Conservation (phyloP, 257 asterid genomes). For the Solanum acaule region DNA sequence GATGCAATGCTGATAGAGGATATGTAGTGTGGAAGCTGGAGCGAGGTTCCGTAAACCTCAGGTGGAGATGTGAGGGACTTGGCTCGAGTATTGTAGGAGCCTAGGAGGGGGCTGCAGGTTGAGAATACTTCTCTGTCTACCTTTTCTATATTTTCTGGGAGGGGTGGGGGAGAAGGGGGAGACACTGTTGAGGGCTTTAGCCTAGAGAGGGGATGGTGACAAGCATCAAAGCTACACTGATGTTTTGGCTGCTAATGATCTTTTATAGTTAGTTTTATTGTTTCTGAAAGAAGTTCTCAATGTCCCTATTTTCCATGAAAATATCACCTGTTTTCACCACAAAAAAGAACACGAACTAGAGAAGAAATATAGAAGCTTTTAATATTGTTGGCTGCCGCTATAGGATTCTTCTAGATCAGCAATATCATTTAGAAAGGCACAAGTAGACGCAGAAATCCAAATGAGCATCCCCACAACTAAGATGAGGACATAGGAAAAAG, state of each 20-base stretch:
- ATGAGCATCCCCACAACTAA: neutral
- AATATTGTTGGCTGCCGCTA: neutral
- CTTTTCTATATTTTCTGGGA: neutral
- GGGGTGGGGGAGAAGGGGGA: neutral
- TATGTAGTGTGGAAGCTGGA: too few species aligned
- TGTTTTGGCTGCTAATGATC: neutral
- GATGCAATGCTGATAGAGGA: too few species aligned
- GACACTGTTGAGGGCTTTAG: neutral
- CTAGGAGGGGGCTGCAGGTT: neutral
- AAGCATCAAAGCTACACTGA: neutral
- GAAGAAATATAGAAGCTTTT: neutral
- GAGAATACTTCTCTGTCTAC: neutral
- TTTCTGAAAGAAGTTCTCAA: neutral
- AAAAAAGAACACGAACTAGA: neutral
- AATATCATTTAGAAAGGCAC: neutral
- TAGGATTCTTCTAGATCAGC: neutral
- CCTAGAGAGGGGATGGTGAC: neutral
- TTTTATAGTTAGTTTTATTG: neutral
- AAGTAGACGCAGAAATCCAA: neutral
- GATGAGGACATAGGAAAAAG: neutral
- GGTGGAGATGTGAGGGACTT: too few species aligned
- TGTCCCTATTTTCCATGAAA: neutral
- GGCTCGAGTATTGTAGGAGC: neutral
- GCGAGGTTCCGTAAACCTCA: too few species aligned
- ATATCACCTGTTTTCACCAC: neutral